Evolutionary conservation across 345 rosid genomes (phyloP).

Genomic region (Fremontodendron californicum): DNA sequence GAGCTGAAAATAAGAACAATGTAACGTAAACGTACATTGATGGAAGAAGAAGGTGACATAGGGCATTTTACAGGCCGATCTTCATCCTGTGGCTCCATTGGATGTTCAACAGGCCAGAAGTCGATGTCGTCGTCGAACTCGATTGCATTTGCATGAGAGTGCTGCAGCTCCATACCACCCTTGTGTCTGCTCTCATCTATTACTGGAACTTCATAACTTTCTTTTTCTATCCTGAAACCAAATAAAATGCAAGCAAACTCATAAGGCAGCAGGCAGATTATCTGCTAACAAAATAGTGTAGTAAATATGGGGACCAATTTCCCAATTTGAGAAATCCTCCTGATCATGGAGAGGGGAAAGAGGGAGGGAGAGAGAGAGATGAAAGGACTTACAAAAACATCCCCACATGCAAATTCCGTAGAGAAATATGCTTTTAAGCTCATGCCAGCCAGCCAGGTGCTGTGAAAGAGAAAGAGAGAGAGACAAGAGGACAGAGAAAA

Average conservation of each 20-base stretch:
- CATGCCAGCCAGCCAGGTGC: constrained; percentile 10
- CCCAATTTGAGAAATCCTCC: background rate
- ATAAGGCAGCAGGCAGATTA: too few relatives aligned
- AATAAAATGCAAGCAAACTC: background rate
- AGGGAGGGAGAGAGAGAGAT: background rate
- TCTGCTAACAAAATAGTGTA: background rate
- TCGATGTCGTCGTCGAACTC: constrained; percentile 50
- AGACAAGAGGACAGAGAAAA: background rate
- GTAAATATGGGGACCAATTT: background rate
- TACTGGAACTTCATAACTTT: constrained; percentile 12
- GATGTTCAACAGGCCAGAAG: constrained; percentile 89
- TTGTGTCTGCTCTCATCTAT: constrained; percentile 25
- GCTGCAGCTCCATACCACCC: constrained; percentile 26
- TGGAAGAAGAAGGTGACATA: constrained; percentile 52
- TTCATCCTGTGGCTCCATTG: constrained; percentile 79
- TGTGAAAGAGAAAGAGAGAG: constrained; percentile 9
- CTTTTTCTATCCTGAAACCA: constrained; percentile 28
- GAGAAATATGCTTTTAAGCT: constrained; percentile 26
- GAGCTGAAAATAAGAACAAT: background rate
- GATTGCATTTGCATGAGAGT: constrained; percentile 16
- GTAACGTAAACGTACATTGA: constrained; percentile 45
- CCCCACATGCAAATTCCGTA: constrained; percentile 40
- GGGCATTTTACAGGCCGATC: constrained; percentile 88
- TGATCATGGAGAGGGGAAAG: too few relatives aligned
- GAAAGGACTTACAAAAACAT: constrained; percentile 28